These are phyloP conservation scores for Lasiodiplodia gonubiensis DNA, from an alignment of 2,329 filamentous ascomycete genomes.

Conservation along the genomic window DNA sequence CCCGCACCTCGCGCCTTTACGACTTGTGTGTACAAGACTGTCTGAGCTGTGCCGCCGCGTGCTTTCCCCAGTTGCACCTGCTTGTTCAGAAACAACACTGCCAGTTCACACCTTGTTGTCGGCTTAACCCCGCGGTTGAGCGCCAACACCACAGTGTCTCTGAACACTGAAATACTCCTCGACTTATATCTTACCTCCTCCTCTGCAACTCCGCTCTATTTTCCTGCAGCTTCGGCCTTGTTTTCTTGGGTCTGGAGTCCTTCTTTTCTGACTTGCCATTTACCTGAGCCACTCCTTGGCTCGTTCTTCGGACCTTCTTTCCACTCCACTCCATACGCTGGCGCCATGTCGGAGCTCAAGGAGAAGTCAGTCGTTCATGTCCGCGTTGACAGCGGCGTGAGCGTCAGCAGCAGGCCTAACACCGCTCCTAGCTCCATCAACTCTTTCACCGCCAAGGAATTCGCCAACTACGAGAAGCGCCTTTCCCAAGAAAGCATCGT, in stretches of 20 bases:
- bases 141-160: no score
- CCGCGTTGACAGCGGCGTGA: slow-evolving; percentile 2
- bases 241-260: neutral
- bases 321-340: neutral
- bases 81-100: neutral
- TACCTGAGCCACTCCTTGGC: neutral
- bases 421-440: slow-evolving; percentile 5
- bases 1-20: neutral
- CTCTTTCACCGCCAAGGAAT: slow-evolving; percentile 21
- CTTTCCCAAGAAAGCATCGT: slow-evolving; percentile 3
- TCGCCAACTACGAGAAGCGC: slow-evolving; percentile 25
- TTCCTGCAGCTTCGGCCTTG: neutral
- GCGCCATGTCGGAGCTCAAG: neutral
- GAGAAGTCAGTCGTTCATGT: neutral
- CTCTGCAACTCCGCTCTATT: neutral
- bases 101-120: neutral
- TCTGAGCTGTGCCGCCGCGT: neutral
- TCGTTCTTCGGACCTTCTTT: neutral
- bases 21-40: neutral
- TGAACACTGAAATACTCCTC: no score
- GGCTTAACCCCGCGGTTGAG: neutral
- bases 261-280: neutral
- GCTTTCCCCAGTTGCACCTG: neutral
- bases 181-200: neutral
- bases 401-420: neutral